Percentiles rank a stretch among this genome's conserved stretches.
These are phyloP conservation scores for Vitis hybrid DNA, from an alignment of 177 flowering plant genomes.

Conservation along the genomic window DNA sequence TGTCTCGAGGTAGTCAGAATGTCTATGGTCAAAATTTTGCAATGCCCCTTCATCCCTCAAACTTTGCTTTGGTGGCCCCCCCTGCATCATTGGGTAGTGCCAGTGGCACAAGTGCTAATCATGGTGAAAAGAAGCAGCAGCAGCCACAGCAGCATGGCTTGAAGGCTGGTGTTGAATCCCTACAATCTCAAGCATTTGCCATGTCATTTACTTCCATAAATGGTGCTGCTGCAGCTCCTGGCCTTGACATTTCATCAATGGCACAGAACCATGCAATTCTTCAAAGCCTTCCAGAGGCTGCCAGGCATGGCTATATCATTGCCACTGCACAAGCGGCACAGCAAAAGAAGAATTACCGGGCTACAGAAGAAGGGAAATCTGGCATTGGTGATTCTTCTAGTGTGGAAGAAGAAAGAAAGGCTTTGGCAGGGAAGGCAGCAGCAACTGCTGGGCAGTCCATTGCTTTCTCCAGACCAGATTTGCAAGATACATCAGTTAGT, in stretches of 20 bases:
- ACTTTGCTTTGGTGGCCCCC: conserved; percentile 66
- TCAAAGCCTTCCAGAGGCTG: conserved; percentile 69
- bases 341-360: conserved; percentile 52
- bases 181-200: conserved; percentile 69
- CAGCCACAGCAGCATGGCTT: conserved; percentile 40
- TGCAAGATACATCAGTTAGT: conserved; percentile 40
- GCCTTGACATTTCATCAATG: conserved; percentile 68
- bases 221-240: conserved; percentile 54
- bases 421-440: conserved; percentile 31
- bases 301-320: conserved; percentile 51
- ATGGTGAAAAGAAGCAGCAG: conserved; percentile 53
- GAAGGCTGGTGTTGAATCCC: conserved; percentile 60
- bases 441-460: conserved; percentile 56
- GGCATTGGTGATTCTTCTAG: conserved; percentile 38
- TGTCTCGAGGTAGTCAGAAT: conserved; percentile 49
- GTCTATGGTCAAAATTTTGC: conserved; percentile 64
- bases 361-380: conserved; percentile 55
- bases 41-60: conserved; percentile 60
- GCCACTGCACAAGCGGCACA: conserved; percentile 56
- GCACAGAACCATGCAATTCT: conserved; percentile 62
- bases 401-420: conserved; percentile 67
- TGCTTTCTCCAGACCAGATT: conserved; percentile 70
- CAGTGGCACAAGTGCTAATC: conserved; percentile 25
- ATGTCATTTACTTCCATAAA: conserved; percentile 72
- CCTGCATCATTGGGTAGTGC: conserved; percentile 33